These are phyloP conservation scores for Tribonema minus DNA, from an alignment of 108 stramenopile genomes.

Conservation along the genomic window DNA sequence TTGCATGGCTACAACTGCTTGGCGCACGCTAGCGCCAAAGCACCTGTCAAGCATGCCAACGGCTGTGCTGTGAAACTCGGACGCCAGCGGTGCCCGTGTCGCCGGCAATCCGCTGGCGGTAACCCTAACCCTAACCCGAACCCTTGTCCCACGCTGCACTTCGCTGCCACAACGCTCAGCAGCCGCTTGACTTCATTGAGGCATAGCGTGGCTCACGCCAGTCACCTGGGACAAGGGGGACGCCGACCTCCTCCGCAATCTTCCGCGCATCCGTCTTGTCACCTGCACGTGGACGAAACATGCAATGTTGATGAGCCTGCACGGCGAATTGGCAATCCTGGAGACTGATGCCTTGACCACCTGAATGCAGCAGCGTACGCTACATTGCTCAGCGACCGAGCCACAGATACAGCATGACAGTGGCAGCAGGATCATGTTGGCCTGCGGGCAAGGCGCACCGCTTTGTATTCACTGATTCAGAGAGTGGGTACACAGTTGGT, in stretches of 20 bases:
- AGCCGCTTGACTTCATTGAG: neutral
- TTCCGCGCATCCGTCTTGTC: slow-evolving; percentile 88
- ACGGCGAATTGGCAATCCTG: too few relatives aligned
- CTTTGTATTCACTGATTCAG: too few relatives aligned
- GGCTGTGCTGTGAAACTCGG: neutral
- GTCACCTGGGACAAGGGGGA: slow-evolving; percentile 82
- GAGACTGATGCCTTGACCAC: too few relatives aligned
- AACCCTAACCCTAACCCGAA: too few relatives aligned
- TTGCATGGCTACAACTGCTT: too few relatives aligned
- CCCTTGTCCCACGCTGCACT: neutral
- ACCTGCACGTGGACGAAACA: slow-evolving; percentile 36
- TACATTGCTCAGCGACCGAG: too few relatives aligned
- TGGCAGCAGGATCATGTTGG: neutral
- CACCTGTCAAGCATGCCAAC: too few relatives aligned
- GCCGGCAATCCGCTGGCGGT: neutral
- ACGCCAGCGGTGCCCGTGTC: neutral
- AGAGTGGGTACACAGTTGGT: too few relatives aligned
- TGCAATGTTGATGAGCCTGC: too few relatives aligned
- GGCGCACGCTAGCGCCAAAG: too few relatives aligned
- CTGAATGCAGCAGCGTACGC: too few relatives aligned
- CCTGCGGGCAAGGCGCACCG: too few relatives aligned
- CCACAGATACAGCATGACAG: neutral
- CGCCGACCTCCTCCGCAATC: slow-evolving; percentile 68
- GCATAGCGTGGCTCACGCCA: neutral
- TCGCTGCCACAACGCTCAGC: neutral